Evolutionary conservation across 2,329 filamentous ascomycete species (phyloP).

Genomic region (Ophiostoma ulmi): DNA sequence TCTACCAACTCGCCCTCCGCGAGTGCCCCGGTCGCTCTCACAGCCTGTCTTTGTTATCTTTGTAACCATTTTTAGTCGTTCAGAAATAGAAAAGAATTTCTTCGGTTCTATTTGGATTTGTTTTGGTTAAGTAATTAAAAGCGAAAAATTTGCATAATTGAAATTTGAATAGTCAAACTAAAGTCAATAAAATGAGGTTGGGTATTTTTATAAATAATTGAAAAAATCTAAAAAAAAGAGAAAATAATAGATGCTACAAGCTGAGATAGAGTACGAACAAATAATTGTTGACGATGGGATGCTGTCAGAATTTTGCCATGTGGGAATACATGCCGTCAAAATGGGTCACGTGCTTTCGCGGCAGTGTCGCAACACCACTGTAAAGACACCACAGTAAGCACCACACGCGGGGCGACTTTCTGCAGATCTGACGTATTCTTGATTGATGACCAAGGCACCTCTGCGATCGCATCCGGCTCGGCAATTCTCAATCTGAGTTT

Average conservation of each 20-base stretch:
- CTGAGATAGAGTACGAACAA: not conserved
- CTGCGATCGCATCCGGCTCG: not conserved
- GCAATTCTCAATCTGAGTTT: not conserved
- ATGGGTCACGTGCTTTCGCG: constrained; percentile 28
- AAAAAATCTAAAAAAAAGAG: no score
- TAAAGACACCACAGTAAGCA: not conserved
- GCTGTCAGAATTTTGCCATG: not conserved
- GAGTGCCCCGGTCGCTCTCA: not conserved
- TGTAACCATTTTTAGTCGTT: not conserved
- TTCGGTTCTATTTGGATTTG: no score
- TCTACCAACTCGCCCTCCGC: not conserved
- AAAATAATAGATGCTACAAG: not conserved
- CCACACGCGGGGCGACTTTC: constrained; percentile 20
- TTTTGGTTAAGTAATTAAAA: no score
- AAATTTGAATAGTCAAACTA: no score
- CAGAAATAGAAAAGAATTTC: no score
- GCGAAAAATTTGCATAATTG: no score
- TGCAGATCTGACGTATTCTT: not conserved
- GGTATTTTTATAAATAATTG: no score
- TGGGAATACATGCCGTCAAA: not conserved
- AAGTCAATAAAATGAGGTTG: no score
- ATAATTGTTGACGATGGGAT: not conserved
- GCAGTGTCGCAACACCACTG: constrained; percentile 23
- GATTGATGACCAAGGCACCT: not conserved
- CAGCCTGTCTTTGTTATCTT: not conserved